These are phyloP conservation scores for Hirschfeldia incana DNA, from an alignment of 345 rosid species.

Conservation along the genomic window DNA sequence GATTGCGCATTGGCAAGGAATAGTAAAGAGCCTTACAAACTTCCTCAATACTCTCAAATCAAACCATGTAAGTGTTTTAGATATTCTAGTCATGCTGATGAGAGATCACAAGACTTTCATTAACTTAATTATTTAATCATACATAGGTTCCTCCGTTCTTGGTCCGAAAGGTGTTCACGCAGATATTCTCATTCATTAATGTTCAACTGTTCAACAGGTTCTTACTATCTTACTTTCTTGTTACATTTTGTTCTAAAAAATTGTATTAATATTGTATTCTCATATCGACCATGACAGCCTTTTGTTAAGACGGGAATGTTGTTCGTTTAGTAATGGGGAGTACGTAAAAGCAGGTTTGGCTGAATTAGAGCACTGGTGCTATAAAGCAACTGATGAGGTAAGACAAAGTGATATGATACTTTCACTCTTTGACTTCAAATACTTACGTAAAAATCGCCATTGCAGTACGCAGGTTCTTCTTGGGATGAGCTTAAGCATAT, in stretches of 20 bases:
- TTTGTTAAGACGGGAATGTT: slow-evolving; percentile 71
- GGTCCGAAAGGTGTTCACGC: slow-evolving; percentile 84
- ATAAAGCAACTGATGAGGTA: slow-evolving; percentile 79
- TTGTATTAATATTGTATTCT: background rate
- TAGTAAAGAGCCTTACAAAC: slow-evolving; percentile 10
- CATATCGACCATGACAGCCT: background rate
- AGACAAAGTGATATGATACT: background rate
- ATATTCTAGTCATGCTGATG: background rate
- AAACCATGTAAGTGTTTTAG: background rate
- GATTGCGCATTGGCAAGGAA: slow-evolving; percentile 12
- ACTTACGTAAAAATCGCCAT: background rate
- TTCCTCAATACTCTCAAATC: slow-evolving; percentile 8
- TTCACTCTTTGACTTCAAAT: background rate
- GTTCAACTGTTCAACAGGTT: slow-evolving; percentile 73
- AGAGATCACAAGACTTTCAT: background rate
- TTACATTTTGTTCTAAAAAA: background rate
- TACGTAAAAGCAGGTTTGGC: slow-evolving; percentile 87
- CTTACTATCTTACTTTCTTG: background rate
- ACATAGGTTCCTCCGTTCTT: slow-evolving; percentile 80
- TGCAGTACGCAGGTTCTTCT: slow-evolving; percentile 71
- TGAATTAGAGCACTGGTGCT: slow-evolving; percentile 90
- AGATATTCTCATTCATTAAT: slow-evolving; percentile 88
- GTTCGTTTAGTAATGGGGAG: slow-evolving; percentile 92
- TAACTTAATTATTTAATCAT: background rate
- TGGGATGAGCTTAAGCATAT: slow-evolving; percentile 38